A percentile compares a stretch with the other conserved stretches of the same genome.
These are phyloP conservation scores for Psidium friedrichsthalianum DNA, from an alignment of 345 rosid genomes.

Conservation along the genomic window DNA sequence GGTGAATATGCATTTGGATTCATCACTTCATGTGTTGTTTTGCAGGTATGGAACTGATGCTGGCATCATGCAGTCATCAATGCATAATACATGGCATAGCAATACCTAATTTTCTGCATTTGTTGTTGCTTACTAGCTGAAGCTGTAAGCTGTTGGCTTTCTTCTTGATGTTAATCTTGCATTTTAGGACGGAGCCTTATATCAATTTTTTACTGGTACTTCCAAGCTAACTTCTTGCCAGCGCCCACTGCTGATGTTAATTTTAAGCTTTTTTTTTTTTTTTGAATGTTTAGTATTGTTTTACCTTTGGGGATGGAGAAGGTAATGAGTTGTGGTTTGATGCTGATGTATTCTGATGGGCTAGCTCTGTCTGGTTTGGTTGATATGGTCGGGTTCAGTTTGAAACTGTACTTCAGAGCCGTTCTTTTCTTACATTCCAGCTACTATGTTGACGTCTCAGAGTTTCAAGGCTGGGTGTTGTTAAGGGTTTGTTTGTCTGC, in stretches of 20 bases:
- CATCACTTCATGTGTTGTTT: constrained; percentile 74
- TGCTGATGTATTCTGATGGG: background rate
- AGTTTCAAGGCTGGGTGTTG: background rate
- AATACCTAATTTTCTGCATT: background rate
- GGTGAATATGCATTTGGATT: constrained; percentile 99
- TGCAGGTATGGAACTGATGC: constrained; percentile 43
- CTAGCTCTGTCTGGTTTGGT: background rate
- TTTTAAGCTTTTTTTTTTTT: background rate
- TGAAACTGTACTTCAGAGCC: background rate
- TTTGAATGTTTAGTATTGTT: background rate
- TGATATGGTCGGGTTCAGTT: background rate
- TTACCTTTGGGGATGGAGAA: background rate
- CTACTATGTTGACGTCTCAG: background rate
- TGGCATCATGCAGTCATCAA: background rate
- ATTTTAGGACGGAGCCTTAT: background rate
- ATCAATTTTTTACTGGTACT: background rate
- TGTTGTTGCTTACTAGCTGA: background rate
- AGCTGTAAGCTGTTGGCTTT: background rate
- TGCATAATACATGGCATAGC: background rate
- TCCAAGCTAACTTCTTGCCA: background rate
- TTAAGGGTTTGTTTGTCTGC: background rate
- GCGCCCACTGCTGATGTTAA: background rate
- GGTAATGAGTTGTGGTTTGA: background rate
- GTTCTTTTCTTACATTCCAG: background rate
- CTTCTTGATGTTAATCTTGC: background rate